Evolutionary conservation across 2,329 filamentous ascomycete genomes (phyloP), one percentile per base, ranked within the genome.

Genomic region (Colletotrichum tropicicola): DNA sequence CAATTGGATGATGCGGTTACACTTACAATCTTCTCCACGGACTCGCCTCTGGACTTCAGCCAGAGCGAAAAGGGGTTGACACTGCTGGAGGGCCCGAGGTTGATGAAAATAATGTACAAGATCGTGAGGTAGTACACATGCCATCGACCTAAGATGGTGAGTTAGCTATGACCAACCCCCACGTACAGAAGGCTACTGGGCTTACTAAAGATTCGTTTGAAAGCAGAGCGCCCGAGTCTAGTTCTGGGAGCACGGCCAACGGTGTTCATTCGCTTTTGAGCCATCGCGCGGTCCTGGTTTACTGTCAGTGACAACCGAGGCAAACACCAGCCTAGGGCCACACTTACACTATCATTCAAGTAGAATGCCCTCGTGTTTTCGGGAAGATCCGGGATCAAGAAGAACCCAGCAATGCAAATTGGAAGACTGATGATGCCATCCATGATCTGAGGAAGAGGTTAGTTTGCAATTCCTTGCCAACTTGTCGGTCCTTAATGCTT

Each of bases 181-280:
- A 5, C 12, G 12, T 15, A 9, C 7, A 17, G 21, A 13, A 5
- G 12, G 6, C 13, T 3, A 25, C n/a, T n/a, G 43, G 23, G 2
- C 54, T 25, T 8, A 57, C 54, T 57, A 8, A 65, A 65, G 2
- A 65, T 65, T 3, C 62, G 44, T 32, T 65, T 65, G 37, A 65
- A 65, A 3, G 62, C 62, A 8, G 62, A 65, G 7, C 49, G 1
- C 83, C 86, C 77, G 84, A 86, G 0, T 82, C 82, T 0, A 82
- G 85, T 0, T 84, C 85, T 4, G 84, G 72, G 2, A 85, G 68
- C 1, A 87, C 76, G 71, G 87, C 87, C 0, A 85, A 86, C 0
- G 79, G 77, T 30, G 12, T 53, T 47, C 62, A 65, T 65, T 4
- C 62, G 44, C 4, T 51, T 55, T 0, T 57, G 57, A 17, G 62